Percentiles rank a stretch among this genome's conserved stretches.
phyloP scores from a whole-genome alignment of 2,329 filamentous ascomycete genomes.

The Pseudocercospora crystallina region DNA sequence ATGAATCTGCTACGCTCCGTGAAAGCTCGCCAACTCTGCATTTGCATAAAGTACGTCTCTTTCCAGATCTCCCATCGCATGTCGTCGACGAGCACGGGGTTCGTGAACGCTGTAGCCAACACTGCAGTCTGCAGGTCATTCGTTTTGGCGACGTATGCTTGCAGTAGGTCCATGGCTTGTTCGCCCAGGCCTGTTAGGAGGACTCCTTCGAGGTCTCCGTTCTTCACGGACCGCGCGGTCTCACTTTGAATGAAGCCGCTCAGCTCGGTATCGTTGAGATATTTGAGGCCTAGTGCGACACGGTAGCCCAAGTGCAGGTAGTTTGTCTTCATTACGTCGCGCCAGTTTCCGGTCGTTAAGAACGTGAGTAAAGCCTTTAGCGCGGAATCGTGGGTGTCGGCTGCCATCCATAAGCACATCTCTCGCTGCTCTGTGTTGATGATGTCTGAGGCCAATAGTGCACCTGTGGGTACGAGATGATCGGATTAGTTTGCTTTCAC shows the following conservation, averaged over 20 bases:
- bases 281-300: conserved; percentile 69
- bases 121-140: conserved; percentile 78
- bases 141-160: conserved; percentile 72
- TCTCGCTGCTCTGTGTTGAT: conserved; percentile 60
- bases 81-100: conserved; percentile 75
- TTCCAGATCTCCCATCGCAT: conserved; percentile 74
- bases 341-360: conserved; percentile 75
- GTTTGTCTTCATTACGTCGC: conserved; percentile 68
- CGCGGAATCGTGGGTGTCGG: conserved; percentile 71
- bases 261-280: conserved; percentile 60
- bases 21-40: conserved; percentile 71
- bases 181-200: conserved; percentile 76
- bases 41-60: conserved; percentile 68
- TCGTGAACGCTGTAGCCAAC: conserved; percentile 70
- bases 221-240: conserved; percentile 59
- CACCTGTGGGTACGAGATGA: conserved; percentile 20
- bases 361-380: conserved; percentile 76
- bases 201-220: conserved; percentile 74
- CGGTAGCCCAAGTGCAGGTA: conserved; percentile 74
- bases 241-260: conserved; percentile 50
- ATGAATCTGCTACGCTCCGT: conserved; percentile 75
- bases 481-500: too few species aligned
- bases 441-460: conserved; percentile 49
- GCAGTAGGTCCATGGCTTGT: conserved; percentile 70
- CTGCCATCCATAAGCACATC: conserved; percentile 61